These are phyloP conservation scores for Corynascus novoguineensis DNA, from an alignment of 495 filamentous ascomycete species.

Conservation along the genomic window DNA sequence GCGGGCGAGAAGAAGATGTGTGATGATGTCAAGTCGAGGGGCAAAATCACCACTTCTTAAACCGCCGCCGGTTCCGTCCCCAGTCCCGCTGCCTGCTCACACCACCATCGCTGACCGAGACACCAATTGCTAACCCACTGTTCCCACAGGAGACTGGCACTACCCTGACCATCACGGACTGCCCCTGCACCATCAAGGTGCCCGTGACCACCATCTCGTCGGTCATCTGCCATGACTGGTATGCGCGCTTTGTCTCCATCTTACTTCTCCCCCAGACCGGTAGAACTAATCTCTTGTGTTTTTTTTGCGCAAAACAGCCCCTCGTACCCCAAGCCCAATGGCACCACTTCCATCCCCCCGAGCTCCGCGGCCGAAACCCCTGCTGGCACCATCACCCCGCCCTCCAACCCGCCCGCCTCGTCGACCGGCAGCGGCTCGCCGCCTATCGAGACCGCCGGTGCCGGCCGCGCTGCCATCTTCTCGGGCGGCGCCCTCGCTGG, in stretches of 20 bases:
- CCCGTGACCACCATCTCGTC: slow-evolving; percentile 58
- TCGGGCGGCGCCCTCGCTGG: slow-evolving; percentile 67
- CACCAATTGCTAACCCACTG: slow-evolving; percentile 14
- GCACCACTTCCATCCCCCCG: slow-evolving; percentile 26
- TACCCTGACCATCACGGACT: slow-evolving; percentile 74
- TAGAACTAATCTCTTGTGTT: neutral
- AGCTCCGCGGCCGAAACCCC: slow-evolving; percentile 28
- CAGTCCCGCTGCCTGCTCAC: too few relatives aligned
- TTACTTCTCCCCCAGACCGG: neutral
- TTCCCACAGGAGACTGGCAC: slow-evolving; percentile 53
- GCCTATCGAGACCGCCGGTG: slow-evolving; percentile 51
- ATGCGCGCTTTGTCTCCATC: slow-evolving; percentile 17
- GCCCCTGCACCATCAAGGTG: slow-evolving; percentile 71
- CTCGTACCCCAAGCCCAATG: slow-evolving; percentile 32
- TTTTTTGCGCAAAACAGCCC: neutral
- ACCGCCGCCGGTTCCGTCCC: neutral
- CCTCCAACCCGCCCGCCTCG: slow-evolving; percentile 29
- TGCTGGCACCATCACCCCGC: slow-evolving; percentile 31
- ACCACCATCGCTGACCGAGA: neutral
- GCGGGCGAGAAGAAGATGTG: neutral
- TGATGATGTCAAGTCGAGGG: neutral
- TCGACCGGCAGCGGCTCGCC: slow-evolving; percentile 44
- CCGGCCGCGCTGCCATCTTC: slow-evolving; percentile 60
- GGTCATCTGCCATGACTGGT: slow-evolving; percentile 64
- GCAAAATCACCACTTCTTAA: neutral